A percentile compares a stretch with the other conserved stretches of the same genome.
phyloP scores from a whole-genome alignment of 441 rosid genomes.

The Gossypium gossypioides region DNA sequence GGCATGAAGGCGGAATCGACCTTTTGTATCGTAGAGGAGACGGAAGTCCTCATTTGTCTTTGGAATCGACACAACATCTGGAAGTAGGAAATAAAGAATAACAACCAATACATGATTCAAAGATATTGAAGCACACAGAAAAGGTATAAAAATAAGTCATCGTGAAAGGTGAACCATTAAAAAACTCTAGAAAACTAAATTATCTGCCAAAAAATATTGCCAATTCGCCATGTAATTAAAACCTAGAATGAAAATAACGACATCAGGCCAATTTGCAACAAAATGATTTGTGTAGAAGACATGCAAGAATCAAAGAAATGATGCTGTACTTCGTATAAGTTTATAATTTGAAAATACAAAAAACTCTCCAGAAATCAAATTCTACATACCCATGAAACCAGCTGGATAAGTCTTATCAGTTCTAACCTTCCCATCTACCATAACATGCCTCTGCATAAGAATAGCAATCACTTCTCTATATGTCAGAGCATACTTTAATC shows the following conservation, averaged over 20 bases:
- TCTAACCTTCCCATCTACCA: constrained; percentile 66
- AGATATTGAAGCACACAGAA: neutral
- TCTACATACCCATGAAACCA: constrained; percentile 64
- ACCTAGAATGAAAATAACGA: neutral
- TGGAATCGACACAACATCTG: constrained; percentile 69
- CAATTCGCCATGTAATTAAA: neutral
- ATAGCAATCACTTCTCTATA: neutral
- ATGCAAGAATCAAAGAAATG: neutral
- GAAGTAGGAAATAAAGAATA: neutral
- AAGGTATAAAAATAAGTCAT: neutral
- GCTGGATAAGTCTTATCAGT: constrained; percentile 71
- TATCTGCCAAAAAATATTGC: neutral
- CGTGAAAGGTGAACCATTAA: neutral
- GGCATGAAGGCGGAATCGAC: constrained; percentile 60
- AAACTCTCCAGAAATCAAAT: neutral
- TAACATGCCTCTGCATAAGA: constrained; percentile 13
- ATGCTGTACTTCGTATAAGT: neutral
- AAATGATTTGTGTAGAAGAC: neutral
- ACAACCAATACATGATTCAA: neutral
- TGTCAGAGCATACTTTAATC: constrained; percentile 1
- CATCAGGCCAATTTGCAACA: neutral
- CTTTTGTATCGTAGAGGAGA: constrained; percentile 69
- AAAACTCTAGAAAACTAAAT: neutral
- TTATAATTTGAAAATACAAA: neutral
- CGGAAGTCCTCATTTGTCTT: constrained; percentile 65